Conservation (phyloP, 129 eudicot genomes). For the Pittosporum tobira region DNA sequence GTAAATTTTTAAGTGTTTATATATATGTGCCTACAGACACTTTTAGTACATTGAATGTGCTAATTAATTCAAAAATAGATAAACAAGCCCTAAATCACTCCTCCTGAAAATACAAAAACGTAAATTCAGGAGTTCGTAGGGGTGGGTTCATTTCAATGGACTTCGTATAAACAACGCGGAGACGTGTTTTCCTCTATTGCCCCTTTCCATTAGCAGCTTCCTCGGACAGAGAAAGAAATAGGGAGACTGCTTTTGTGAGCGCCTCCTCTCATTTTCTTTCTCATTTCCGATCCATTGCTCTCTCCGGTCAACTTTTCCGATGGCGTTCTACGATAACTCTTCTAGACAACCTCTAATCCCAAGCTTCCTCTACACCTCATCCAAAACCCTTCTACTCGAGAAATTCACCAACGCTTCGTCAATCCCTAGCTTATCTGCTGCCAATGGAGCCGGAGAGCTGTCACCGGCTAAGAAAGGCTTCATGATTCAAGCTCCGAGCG, state of each 20-base stretch:
- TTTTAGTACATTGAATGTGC: too few species aligned
- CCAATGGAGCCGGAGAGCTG: neutral
- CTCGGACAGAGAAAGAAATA: conserved; percentile 8
- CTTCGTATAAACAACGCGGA: neutral
- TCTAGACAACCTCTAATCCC: conserved; percentile 63
- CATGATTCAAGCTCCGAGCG: conserved; percentile 60
- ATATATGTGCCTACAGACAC: too few species aligned
- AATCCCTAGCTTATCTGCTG: conserved; percentile 11
- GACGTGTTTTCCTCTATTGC: neutral
- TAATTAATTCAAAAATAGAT: too few species aligned
- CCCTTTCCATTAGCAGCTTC: neutral
- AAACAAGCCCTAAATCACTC: too few species aligned
- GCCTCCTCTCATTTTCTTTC: neutral
- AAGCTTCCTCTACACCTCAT: conserved; percentile 42
- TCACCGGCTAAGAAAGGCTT: conserved; percentile 20
- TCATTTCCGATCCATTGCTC: neutral
- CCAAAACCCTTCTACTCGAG: conserved; percentile 19
- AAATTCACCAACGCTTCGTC: conserved; percentile 15
- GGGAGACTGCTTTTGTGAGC: conserved; percentile 5
- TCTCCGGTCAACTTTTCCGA: neutral
- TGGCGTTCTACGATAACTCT: conserved; percentile 35
- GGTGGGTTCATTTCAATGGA: neutral
- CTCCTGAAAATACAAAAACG: too few species aligned
- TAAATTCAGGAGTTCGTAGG: too few species aligned
- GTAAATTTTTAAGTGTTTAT: too few species aligned